Base-by-base conservation (phyloP, 768 basidiomycete species). In the Amanita pseudoporphyria region DNA sequence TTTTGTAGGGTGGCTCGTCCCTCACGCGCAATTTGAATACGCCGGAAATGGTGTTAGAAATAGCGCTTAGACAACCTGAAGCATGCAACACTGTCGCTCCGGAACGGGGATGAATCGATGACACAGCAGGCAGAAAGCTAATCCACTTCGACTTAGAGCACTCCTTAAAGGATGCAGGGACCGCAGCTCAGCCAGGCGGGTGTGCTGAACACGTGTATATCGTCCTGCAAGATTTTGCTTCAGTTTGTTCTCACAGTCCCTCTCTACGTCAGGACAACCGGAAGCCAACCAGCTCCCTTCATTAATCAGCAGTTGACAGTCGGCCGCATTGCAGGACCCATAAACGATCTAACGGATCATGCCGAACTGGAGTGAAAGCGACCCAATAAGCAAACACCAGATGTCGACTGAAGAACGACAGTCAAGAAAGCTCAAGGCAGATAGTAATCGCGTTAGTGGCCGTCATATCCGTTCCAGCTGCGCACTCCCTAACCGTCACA, bases 141-240 rank as follows among this genome's bases (percentile, higher is more conserved):
- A 28, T 28, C 26, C 26, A 7, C 26, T 28, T 28, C 7, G 26
- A n/a, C n/a, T n/a, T n/a, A n/a, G n/a, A n/a, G n/a, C n/a, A n/a
- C n/a, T n/a, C n/a, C n/a, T n/a, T n/a, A n/a, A n/a, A n/a, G n/a
- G n/a, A n/a, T n/a, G n/a, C n/a, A n/a, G n/a, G n/a, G n/a, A n/a
- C n/a, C n/a, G n/a, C n/a, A n/a, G n/a, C n/a, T n/a, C n/a, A n/a
- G n/a, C n/a, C 19, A 38, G 37, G 6, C 10, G 7, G 30, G 52
- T 54, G 68, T 71, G 65, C 66, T 67, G 67, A 71, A 73, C 74
- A 76, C 74, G 74, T 78, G 74, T 70, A 61, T 55, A 45, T 52
- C 57, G 33, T 55, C 26, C 26, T 28, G 26, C 26, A 7, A n/a
- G n/a, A n/a, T n/a, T n/a, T 49, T 47, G 49, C 51, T 58, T 58